Percentiles rank a stretch among this genome's conserved stretches.
Conservation (phyloP, 78 protist species). For the Diacronema lutheri region DNA sequence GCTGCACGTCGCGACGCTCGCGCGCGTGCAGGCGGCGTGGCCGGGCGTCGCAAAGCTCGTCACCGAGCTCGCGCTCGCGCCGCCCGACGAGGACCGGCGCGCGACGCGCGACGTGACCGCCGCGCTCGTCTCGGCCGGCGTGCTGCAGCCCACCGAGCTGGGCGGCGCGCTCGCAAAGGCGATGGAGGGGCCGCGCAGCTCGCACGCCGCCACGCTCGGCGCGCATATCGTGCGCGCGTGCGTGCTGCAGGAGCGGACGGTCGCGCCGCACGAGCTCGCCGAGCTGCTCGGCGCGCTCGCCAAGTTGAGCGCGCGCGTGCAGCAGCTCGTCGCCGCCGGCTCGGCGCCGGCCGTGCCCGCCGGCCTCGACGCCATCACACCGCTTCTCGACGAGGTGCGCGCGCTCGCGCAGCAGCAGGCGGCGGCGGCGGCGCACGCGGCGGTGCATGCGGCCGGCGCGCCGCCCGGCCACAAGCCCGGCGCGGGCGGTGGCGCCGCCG, state of each 20-base stretch:
- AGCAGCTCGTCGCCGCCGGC: background rate
- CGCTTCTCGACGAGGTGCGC: constrained; percentile 34
- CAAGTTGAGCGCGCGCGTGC: constrained; percentile 1
- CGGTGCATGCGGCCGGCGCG: no score
- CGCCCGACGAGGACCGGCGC: constrained; percentile 7
- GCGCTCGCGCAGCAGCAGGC: background rate
- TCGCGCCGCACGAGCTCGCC: background rate
- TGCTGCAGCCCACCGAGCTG: background rate
- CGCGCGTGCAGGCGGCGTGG: background rate
- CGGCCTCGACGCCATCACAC: background rate
- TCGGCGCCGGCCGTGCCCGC: background rate
- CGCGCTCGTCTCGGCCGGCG: background rate
- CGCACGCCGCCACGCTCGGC: background rate
- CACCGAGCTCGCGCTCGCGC: background rate
- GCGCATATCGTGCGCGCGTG: background rate
- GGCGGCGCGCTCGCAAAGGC: background rate
- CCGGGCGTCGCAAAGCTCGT: constrained; percentile 6
- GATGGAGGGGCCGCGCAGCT: background rate
- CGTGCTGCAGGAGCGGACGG: background rate
- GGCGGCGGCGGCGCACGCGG: background rate
- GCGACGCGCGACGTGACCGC: constrained; percentile 11
- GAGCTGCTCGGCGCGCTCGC: constrained; percentile 41
- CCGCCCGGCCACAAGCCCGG: background rate
- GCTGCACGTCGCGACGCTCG: constrained; percentile 17
- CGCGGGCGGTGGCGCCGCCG: background rate